Base-by-base conservation (phyloP, 306 rosid species). In the Dalbergia oliveri region DNA sequence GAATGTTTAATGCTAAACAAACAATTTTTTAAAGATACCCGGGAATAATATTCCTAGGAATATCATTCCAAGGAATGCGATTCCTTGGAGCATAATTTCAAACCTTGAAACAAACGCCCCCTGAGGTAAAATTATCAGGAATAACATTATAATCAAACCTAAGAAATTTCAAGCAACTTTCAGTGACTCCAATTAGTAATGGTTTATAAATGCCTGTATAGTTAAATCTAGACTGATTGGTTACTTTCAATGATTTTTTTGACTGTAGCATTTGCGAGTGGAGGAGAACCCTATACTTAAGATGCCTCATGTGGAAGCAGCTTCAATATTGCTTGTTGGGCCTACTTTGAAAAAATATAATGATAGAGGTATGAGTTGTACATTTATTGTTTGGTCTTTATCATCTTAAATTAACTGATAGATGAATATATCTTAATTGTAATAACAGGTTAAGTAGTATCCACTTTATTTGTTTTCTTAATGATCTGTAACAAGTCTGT, bases 281-380 rank as follows among this genome's bases (percentile, higher is more conserved):
- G 99, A 96, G 90, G 98, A 96, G 89, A 96, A 96, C 63, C 99
- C 99, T 58, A 89, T 96, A 81, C 92, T 93, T 67, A 93, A 93
- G 89, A 93, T 91, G 93, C 88, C 89, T 76, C 96, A 96, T 89
- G 64, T 93, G 75, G 97, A 89, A 93, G 99, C 99, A 54, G 99
- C 99, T 57, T 93, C 97, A 45, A 88, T 96, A 82, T 89, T 96
- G 88, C 95, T 96, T 31, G 94, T 89, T 78, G 99, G 99, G 45
- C 94, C 99, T 81, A 93, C 98, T 47, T 79, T 96, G 69, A 96
- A 96, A 79, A 96, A 90, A 87, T 93, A 88, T 82, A 96, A 96
- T 51, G 99, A 96, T 73, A 91, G 99, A 96, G 99, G 99, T 96
- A 86, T 59, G 56, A 4, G 74, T 73, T 69, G 26, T 73, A n/a